Base-by-base conservation (phyloP, 192 early-diverging fungal genomes). In the Coemansia sp. region DNA sequence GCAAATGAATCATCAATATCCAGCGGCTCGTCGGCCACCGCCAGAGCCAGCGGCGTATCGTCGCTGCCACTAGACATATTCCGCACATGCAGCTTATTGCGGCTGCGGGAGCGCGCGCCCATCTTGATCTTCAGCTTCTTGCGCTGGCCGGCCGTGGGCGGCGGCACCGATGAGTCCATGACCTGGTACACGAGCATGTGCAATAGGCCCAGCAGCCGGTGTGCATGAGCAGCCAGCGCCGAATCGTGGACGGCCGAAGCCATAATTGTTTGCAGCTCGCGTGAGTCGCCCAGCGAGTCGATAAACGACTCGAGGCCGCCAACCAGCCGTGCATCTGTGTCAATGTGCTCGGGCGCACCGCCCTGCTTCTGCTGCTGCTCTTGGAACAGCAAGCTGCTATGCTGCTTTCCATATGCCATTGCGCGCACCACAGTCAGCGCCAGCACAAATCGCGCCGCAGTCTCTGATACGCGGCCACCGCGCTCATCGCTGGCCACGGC, bases 51-150 rank as follows among this genome's bases (percentile, higher is more conserved):
- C 58, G 77, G 77, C 64, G 63, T 70, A 25, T 80, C 77, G 62
- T 80, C 77, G 69, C 70, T 73, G 23, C 74, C 77, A 38, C 77
- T 80, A 8, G 68, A 71, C 12, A 54, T 65, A 48, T 50, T 70
- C 4, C 67, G 70, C 8, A 38, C 32, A 15, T 45, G 41, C 12
- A 3, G 41, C 3, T 15, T 45, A 5, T n/a, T 45, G 41, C 41
- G 15, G 2, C 9, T 45, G 41, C 41, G 41, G 14, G 14, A 19
- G 23, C 61, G 50, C 1, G 63, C 54, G 58, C 64, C 67, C 22
- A 80, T 21, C 50, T 70, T 74, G 59, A 80, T 80, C 62, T 80
- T 80, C 1, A 80, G 65, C 49, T 73, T 73, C 43, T 67, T 73
- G 23, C 65, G 77, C 32, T 65, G 22, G 32, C 41, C 43, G 5